Conservation (phyloP, 2,329 filamentous ascomycete species). For the Monilinia aucupariae region DNA sequence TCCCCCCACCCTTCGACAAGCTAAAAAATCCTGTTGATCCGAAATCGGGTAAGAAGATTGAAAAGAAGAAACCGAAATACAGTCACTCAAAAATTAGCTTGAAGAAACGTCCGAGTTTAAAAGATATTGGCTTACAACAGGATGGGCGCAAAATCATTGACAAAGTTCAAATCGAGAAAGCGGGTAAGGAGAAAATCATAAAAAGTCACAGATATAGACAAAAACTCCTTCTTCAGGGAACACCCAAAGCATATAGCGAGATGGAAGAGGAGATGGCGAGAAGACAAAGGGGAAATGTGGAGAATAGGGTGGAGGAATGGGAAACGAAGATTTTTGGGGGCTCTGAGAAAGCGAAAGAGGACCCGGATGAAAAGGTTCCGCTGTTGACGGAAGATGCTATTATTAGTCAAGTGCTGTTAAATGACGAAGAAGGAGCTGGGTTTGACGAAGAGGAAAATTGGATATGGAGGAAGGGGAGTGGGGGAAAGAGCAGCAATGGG, state of each 20-base stretch:
- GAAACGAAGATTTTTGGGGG: not conserved
- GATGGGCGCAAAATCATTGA: not conserved
- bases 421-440: not conserved
- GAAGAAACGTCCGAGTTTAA: not conserved
- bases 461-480: not conserved
- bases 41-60: not conserved
- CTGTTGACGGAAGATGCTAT: not conserved
- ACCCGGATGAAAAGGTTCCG: not conserved
- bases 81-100: conserved; percentile 5
- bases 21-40: not conserved
- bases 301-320: not conserved
- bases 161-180: not conserved
- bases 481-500: not conserved
- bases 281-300: no score
- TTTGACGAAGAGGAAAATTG: not conserved
- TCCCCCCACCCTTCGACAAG: not conserved
- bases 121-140: not conserved
- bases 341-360: no score
- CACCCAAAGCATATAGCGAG: not conserved
- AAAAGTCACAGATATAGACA: not conserved
- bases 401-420: not conserved
- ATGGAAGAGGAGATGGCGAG: not conserved
- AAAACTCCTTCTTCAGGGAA: not conserved
- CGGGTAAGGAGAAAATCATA: not conserved
- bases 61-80: not conserved